phyloP scores from a whole-genome alignment of 331 rosid species.

The Ulmus americana region DNA sequence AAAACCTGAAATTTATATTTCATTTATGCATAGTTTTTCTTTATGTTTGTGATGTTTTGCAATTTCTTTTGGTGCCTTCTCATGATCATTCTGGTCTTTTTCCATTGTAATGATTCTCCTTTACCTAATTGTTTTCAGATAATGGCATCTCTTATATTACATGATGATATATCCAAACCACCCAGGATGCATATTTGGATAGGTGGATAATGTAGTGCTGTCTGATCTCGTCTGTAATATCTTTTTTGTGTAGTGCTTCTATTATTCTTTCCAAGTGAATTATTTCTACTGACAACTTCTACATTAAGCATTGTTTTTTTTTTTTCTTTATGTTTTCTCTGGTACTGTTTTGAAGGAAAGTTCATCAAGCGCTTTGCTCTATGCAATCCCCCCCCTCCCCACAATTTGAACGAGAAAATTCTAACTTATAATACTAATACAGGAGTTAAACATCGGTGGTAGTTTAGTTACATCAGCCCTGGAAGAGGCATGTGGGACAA shows the following conservation, averaged over 20 bases:
- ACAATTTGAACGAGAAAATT: not conserved
- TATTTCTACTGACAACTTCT: not conserved
- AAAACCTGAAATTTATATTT: too few species aligned
- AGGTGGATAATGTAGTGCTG: not conserved
- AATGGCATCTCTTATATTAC: too few species aligned
- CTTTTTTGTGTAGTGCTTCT: not conserved
- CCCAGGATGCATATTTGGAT: not conserved
- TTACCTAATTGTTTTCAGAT: too few species aligned
- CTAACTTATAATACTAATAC: conserved; percentile 22
- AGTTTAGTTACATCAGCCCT: conserved; percentile 75
- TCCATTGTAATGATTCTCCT: too few species aligned
- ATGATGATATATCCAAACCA: not conserved
- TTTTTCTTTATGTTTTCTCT: not conserved
- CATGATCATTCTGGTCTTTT: too few species aligned
- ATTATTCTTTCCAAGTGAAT: not conserved
- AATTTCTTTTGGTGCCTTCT: too few species aligned
- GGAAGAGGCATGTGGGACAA: conserved; percentile 82
- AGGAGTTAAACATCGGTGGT: conserved; percentile 89
- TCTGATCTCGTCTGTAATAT: not conserved
- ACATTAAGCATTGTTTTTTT: not conserved
- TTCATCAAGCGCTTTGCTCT: conserved; percentile 15
- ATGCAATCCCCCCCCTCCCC: not conserved
- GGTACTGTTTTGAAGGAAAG: not conserved
- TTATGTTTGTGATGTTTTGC: too few species aligned
- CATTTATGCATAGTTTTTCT: too few species aligned